phyloP scores from a whole-genome alignment of 345 rosid genomes.

The Syzygium aromaticum region DNA sequence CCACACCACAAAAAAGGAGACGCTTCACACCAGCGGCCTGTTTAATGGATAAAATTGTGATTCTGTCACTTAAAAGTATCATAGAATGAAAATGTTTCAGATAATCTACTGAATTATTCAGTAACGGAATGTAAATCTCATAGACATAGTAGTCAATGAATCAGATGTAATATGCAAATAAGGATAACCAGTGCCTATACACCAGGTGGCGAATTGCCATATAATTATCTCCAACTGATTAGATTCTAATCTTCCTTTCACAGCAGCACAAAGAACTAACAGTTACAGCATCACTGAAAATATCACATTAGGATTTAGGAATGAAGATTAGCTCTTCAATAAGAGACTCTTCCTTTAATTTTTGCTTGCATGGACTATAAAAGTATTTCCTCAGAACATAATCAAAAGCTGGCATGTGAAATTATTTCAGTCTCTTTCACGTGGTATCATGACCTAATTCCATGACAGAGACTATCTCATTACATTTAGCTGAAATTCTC shows the following conservation, averaged over 20 bases:
- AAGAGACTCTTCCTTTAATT: not conserved
- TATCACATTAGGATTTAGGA: not conserved
- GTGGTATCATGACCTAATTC: not conserved
- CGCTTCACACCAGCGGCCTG: conserved; percentile 94
- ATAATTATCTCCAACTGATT: not conserved
- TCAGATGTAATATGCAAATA: not conserved
- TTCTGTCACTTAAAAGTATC: not conserved
- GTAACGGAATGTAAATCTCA: not conserved
- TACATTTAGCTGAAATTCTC: not conserved
- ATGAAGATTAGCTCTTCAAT: not conserved
- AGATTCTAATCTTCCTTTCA: not conserved
- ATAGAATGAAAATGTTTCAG: not conserved
- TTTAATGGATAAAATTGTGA: not conserved
- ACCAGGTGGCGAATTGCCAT: not conserved
- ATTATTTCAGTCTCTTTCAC: not conserved
- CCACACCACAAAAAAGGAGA: conserved; percentile 95
- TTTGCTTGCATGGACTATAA: not conserved
- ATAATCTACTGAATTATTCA: not conserved
- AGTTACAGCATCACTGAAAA: not conserved
- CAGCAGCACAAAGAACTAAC: not conserved
- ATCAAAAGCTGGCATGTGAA: not conserved
- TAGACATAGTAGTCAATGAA: not conserved
- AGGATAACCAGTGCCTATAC: not conserved
- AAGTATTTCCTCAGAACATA: not conserved
- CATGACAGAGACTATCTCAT: not conserved